Percentiles rank a stretch among this genome's conserved stretches.
Evolutionary conservation across 1,284 basidiomycete genomes (phyloP).

Genomic region (Apiotrichum gracile): DNA sequence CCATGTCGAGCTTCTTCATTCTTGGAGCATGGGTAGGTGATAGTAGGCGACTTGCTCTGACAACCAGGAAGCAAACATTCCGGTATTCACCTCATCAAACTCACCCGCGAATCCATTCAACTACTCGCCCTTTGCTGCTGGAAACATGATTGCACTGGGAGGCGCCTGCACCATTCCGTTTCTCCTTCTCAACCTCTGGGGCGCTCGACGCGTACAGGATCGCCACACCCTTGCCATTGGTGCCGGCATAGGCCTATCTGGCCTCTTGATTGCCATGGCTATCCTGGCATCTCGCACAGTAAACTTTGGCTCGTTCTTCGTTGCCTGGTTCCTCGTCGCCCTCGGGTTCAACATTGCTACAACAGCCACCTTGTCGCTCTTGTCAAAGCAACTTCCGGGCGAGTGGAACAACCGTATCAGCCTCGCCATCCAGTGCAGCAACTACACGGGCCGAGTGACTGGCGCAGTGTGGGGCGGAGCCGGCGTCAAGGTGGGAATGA

Average conservation of each 20-base stretch:
- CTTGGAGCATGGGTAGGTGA: slow-evolving; percentile 11
- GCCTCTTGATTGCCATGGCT: slow-evolving; percentile 1
- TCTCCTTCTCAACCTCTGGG: slow-evolving; percentile 6
- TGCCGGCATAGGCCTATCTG: neutral
- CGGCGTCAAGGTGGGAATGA: slow-evolving; percentile 12
- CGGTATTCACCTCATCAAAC: slow-evolving; percentile 1
- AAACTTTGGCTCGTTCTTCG: slow-evolving; percentile 3
- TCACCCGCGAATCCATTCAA: slow-evolving; percentile 7
- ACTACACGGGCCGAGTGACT: slow-evolving; percentile 7
- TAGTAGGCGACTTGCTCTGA: too few relatives aligned
- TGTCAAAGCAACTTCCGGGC: slow-evolving; percentile 9
- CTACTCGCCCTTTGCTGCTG: slow-evolving; percentile 7
- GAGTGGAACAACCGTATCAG: slow-evolving; percentile 7
- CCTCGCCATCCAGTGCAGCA: slow-evolving; percentile 7
- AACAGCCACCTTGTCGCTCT: slow-evolving; percentile 4
- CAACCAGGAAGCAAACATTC: slow-evolving; percentile 9
- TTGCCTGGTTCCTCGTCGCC: slow-evolving; percentile 9
- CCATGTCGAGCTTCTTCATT: slow-evolving; percentile 9
- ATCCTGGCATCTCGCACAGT: slow-evolving; percentile 1
- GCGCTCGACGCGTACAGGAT: slow-evolving; percentile 5
- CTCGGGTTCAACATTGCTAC: slow-evolving; percentile 9
- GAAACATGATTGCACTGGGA: slow-evolving; percentile 9
- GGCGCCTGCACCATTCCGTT: slow-evolving; percentile 8
- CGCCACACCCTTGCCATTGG: slow-evolving; percentile 7
- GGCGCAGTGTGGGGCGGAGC: slow-evolving; percentile 11